phyloP scores from a whole-genome alignment of 2,329 filamentous ascomycete genomes.

The Penicillium sp. region DNA sequence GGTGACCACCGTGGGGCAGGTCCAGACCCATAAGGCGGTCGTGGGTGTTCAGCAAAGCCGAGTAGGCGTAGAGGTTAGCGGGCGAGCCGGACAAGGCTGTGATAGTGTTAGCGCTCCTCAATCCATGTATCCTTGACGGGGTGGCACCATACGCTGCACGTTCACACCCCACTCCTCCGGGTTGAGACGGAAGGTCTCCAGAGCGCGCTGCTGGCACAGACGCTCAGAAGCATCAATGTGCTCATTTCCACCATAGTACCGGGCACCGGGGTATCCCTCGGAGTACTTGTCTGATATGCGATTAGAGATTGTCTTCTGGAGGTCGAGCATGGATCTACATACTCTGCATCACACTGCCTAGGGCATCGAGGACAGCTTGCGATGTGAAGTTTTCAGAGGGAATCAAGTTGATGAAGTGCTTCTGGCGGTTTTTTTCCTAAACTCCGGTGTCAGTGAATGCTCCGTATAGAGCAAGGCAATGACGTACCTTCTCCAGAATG shows the following conservation, averaged over 20 bases:
- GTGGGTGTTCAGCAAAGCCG: conserved; percentile 91
- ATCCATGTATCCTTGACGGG: not conserved
- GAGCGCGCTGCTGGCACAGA: conserved; percentile 84
- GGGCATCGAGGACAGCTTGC: conserved; percentile 84
- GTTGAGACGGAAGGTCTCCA: conserved; percentile 82
- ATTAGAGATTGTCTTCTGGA: conserved; percentile 26
- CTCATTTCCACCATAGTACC: conserved; percentile 96
- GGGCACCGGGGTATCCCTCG: conserved; percentile 92
- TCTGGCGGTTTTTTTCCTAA: conserved; percentile 92
- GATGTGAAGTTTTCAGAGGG: conserved; percentile 96
- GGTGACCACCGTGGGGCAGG: conserved; percentile 88
- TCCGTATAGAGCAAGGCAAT: conserved; percentile 5
- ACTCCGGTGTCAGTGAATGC: conserved; percentile 14
- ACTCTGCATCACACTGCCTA: conserved; percentile 96
- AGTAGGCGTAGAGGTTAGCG: conserved; percentile 81
- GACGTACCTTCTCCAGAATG: conserved; percentile 81
- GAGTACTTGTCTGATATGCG: conserved; percentile 81
- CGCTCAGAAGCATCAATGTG: conserved; percentile 90
- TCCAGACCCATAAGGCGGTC: conserved; percentile 97
- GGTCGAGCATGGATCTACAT: conserved; percentile 34
- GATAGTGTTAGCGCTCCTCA: conserved; percentile 12
- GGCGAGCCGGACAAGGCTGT: conserved; percentile 76
- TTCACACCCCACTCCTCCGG: conserved; percentile 94
- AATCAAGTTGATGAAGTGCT: conserved; percentile 97
- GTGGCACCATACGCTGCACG: conserved; percentile 68